phyloP scores from a whole-genome alignment of 225 moss, liverwort and hornwort species.

The Pleurozium schreberi region DNA sequence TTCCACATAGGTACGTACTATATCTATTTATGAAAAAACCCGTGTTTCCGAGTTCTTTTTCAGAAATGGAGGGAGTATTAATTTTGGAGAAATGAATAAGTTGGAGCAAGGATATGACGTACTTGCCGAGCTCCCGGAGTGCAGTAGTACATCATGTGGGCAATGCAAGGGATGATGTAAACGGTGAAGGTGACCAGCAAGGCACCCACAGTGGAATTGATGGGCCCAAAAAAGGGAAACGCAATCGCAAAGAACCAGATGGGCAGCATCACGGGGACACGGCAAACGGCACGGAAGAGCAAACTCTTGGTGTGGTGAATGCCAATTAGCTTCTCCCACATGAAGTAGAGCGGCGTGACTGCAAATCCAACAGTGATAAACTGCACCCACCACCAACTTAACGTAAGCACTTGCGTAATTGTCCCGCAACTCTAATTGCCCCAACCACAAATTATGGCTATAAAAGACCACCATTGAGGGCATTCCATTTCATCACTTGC shows the following conservation, averaged over 20 bases:
- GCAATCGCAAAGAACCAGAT: background rate
- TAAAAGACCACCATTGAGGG: background rate
- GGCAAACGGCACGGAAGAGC: conserved; percentile 1
- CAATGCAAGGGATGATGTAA: conserved; percentile 28
- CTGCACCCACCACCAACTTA: background rate
- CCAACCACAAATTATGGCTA: background rate
- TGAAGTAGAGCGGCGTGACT: conserved; percentile 27
- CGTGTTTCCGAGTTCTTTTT: too few species aligned
- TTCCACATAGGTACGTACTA: too few species aligned
- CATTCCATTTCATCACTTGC: background rate
- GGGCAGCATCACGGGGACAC: conserved; percentile 16
- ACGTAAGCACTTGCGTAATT: background rate
- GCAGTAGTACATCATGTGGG: conserved; percentile 18
- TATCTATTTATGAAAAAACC: too few species aligned
- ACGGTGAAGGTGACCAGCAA: conserved; percentile 32
- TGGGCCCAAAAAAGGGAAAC: background rate
- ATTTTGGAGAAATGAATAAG: too few species aligned
- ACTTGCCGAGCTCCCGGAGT: conserved; percentile 3
- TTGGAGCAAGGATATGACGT: background rate
- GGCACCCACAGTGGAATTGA: conserved; percentile 18
- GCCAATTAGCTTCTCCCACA: conserved; percentile 5
- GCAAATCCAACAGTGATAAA: conserved; percentile 31
- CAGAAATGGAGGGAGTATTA: too few species aligned
- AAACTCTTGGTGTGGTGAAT: background rate
- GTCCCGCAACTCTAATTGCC: background rate